Conservation (phyloP, 2,329 filamentous ascomycete species). For the Fusarium luffae region DNA sequence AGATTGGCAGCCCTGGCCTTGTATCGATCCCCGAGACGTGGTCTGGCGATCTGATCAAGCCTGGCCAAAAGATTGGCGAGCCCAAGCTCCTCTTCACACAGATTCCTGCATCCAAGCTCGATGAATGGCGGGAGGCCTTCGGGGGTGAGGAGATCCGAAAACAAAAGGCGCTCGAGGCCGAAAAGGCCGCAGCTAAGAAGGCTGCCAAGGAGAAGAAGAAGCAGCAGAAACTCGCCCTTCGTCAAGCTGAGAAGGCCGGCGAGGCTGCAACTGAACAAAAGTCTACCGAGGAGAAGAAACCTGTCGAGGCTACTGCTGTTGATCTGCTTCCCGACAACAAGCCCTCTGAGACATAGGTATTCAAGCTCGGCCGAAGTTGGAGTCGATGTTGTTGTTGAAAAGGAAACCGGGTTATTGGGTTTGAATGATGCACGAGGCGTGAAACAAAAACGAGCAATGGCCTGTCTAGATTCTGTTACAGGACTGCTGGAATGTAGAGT, state of each 20-base stretch:
- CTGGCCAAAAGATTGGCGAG: constrained; percentile 84
- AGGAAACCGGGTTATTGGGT: background rate
- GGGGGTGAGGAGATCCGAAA: constrained; percentile 74
- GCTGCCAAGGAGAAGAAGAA: constrained; percentile 62
- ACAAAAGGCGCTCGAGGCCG: constrained; percentile 70
- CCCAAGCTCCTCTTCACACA: constrained; percentile 82
- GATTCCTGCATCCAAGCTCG: constrained; percentile 83
- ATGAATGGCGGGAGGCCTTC: constrained; percentile 84
- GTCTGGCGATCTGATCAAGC: constrained; percentile 68
- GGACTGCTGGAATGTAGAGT: constrained; percentile 34
- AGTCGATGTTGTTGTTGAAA: constrained; percentile 5
- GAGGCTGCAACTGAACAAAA: constrained; percentile 23
- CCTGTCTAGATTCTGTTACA: constrained; percentile 16
- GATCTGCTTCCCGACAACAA: constrained; percentile 35
- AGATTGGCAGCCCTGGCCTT: constrained; percentile 70
- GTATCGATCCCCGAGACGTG: constrained; percentile 74
- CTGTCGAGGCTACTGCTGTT: constrained; percentile 36
- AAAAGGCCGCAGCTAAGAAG: constrained; percentile 63
- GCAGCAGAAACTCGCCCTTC: constrained; percentile 53
- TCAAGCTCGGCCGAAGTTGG: background rate
- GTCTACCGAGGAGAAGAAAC: constrained; percentile 26
- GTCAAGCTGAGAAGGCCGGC: constrained; percentile 31
- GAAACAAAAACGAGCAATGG: constrained; percentile 20
- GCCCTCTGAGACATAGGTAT: constrained; percentile 30
- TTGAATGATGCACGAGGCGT: constrained; percentile 14